Evolutionary conservation across 768 basidiomycete species (phyloP), one percentile per base, ranked within the genome.

Genomic region (Termitomyces sp.): DNA sequence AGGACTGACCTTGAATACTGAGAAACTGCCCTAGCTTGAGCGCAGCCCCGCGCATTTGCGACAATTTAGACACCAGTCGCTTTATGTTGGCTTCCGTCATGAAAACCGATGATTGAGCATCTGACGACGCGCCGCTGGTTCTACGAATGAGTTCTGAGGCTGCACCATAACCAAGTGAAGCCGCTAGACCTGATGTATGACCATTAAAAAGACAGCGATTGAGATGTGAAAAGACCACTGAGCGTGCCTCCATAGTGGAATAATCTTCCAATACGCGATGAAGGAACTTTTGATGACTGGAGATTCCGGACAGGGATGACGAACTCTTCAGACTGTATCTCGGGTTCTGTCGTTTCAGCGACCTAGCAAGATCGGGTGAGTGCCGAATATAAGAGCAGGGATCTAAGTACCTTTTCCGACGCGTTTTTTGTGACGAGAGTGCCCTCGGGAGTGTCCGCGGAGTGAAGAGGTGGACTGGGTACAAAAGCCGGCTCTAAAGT

Each of bases 1-100:
- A 9, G 38, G 6, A 57, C 69, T 13, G 18, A 80, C 81, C 94
- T 79, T 99, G 97, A 31, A 98, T 98, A 66, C 94, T 96, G 78
- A 98, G 79, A 65, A 98, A 99, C 65, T 98, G 97, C 0, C 97
- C 97, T 2, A 98, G 73, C 70, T 99, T 98, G 56, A 99, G 76
- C 1, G 97, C 97, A 0, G 97, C 97, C 0, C 96, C 96, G 13
- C 95, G 78, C 97, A 99, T 98, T 66, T 88, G 83, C 0, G 91
- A 87, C n/a, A 99, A 76, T 63, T 96, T 97, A 2, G 86, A 84
- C 1, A 98, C 97, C 0, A 99, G 78, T 2, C 95, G 82, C 48
- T 85, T 85, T 53, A 98, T 79, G 65, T 98, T 98, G 7, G 88
- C 87, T 67, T 97, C 94, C 2, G 88, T 91, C 84, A 98, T 84